Evolutionary conservation across 148 eudicot genomes (phyloP), one percentile per base, ranked within the genome.

Genomic region (Chenopodium quinoa): DNA sequence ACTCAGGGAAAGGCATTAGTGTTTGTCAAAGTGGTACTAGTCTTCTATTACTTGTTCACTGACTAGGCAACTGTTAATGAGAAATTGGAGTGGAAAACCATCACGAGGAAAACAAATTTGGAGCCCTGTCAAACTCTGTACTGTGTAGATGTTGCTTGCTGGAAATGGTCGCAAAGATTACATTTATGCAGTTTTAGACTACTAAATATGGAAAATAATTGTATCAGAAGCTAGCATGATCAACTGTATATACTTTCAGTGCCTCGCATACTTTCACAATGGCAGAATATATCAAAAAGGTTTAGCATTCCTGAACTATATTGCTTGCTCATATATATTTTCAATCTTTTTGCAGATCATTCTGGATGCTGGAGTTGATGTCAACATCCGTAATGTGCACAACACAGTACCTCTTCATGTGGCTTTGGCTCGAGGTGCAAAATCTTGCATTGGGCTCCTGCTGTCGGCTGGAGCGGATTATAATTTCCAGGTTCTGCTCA

Each of bases 391-490:
- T 78, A 93, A 91, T 79, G 87, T 83, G 81, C 95, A 92, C 77
- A 93, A 93, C 81, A 92, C 98, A 37, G 89, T 93, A 84, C 98
- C 99, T 83, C 93, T 96, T 71, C 99, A 96, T 72, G 91, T 96
- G 86, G 99, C 99, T 52, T 84, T 96, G 90, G 97, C 97, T 85
- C 92, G 98, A 84, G 99, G 99, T 83, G 93, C 99, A 85, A 96
- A 93, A 72, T 93, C 97, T 86, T 93, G 99, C 85, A 91, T 96
- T 82, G 97, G 93, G 76, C 89, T 92, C 85, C 98, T 96, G 81
- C 83, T 96, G 76, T 91, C 97, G 58, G 93, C 97, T 74, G 99
- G 99, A 52, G 97, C 99, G 67, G 89, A 96, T 82, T 93, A 94
- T 80, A 96, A 96, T 84, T 80, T 93, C 76, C 98, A 93, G 98